A percentile compares a stretch with the other conserved stretches of the same genome.
Conservation (phyloP, 495 filamentous ascomycete species). For the Penicillium ucsense region DNA sequence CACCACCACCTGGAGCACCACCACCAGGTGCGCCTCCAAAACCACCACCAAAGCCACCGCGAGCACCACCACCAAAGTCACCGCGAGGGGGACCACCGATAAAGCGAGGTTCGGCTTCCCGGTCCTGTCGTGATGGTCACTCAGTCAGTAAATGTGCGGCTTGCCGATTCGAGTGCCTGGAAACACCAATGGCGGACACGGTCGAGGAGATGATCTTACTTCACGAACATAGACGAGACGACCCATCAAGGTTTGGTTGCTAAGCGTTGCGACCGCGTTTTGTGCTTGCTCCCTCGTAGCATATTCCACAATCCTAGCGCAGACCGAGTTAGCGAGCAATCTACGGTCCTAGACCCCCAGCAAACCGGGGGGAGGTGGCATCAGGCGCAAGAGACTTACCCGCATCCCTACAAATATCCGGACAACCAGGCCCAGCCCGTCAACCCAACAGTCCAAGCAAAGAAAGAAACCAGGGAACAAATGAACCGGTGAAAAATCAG, state of each 20-base stretch:
- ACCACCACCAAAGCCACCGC: constrained; percentile 30
- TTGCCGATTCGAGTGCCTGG: too few species aligned
- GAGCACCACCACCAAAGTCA: constrained; percentile 48
- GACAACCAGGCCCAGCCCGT: constrained; percentile 93
- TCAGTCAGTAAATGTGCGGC: background rate
- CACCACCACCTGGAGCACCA: constrained; percentile 48
- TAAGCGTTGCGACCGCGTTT: constrained; percentile 92
- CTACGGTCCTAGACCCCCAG: too few species aligned
- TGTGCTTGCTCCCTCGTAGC: constrained; percentile 98
- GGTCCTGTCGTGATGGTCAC: constrained; percentile 50
- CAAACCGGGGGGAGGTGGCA: background rate
- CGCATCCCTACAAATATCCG: constrained; percentile 97
- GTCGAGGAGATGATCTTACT: constrained; percentile 40
- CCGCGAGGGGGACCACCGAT: constrained; percentile 63
- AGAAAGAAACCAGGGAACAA: constrained; percentile 47
- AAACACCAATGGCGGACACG: too few species aligned
- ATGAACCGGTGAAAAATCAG: constrained; percentile 38
- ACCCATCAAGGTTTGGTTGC: constrained; percentile 98
- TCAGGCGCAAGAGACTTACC: constrained; percentile 50
- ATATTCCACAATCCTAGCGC: constrained; percentile 96
- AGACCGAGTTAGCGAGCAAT: constrained; percentile 17
- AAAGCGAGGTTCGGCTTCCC: constrained; percentile 92
- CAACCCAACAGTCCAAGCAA: constrained; percentile 97
- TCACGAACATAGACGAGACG: constrained; percentile 97
- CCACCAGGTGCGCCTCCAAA: constrained; percentile 40